A percentile compares a stretch with the other conserved stretches of the same genome.
These are phyloP conservation scores for Toxicodendron radicans DNA, from an alignment of 345 rosid species.

Conservation along the genomic window DNA sequence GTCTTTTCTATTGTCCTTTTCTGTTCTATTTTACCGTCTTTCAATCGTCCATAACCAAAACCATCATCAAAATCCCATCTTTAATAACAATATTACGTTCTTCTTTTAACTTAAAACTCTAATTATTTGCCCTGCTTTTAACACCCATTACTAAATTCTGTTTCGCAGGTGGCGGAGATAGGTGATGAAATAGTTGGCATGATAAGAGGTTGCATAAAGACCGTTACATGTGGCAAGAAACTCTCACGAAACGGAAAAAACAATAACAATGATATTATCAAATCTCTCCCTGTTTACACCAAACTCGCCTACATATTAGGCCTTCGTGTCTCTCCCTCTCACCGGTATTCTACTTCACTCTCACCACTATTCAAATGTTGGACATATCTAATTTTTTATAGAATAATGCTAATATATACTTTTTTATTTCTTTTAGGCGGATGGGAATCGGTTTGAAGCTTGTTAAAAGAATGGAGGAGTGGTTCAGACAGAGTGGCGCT, in stretches of 20 bases:
- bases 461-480: conserved; percentile 64
- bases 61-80: neutral
- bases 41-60: neutral
- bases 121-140: no score
- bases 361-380: no score
- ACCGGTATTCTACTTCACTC: conserved; percentile 49
- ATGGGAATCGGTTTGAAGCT: conserved; percentile 85
- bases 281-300: conserved; percentile 57
- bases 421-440: conserved; percentile 47
- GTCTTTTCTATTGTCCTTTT: neutral
- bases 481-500: conserved; percentile 82
- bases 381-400: no score
- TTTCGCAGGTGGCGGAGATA: conserved; percentile 78
- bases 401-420: neutral
- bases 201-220: conserved; percentile 91
- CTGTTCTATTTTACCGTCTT: neutral
- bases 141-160: no score
- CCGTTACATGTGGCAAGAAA: conserved; percentile 80
- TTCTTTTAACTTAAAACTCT: no score
- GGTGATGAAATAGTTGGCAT: conserved; percentile 75
- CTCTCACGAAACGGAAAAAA: conserved; percentile 31
- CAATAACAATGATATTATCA: conserved; percentile 21
- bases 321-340: conserved; percentile 86
- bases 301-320: conserved; percentile 87
- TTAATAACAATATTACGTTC: neutral